A percentile compares a stretch with the other conserved stretches of the same genome.
phyloP scores from a whole-genome alignment of 2,329 filamentous ascomycete species.

The Aureobasidium lini region DNA sequence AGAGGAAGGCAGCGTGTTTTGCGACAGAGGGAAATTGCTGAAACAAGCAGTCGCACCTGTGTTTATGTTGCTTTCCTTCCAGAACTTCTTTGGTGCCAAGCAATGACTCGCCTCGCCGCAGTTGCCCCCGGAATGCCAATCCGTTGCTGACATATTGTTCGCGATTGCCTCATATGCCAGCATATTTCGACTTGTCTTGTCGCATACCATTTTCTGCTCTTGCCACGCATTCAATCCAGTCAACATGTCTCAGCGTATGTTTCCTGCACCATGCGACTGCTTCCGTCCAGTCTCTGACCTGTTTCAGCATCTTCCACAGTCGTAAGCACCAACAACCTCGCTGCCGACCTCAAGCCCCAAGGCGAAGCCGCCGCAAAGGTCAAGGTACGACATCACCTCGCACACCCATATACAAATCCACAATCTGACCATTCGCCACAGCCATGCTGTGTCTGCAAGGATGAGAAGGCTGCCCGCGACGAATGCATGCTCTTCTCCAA shows the following conservation, averaged over 20 bases:
- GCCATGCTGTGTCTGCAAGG: constrained; percentile 97
- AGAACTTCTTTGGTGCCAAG: background rate
- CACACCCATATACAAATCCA: background rate
- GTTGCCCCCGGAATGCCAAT: background rate
- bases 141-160: constrained; percentile 6
- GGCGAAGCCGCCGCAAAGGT: constrained; percentile 35
- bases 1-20: background rate
- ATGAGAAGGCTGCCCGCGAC: constrained; percentile 85
- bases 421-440: constrained; percentile 31
- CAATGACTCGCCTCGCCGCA: background rate
- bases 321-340: constrained; percentile 34
- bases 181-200: background rate
- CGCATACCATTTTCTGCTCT: background rate
- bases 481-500: constrained; percentile 99
- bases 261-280: background rate
- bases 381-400: constrained; percentile 29
- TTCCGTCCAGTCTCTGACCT: background rate
- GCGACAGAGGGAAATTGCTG: background rate
- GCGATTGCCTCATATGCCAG: constrained; percentile 1
- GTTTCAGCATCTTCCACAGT: constrained; percentile 12
- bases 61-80: background rate
- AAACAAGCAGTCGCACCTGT: background rate
- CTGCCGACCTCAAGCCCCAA: constrained; percentile 35
- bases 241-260: background rate
- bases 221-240: background rate